A percentile compares a stretch with the other conserved stretches of the same genome.
Conservation (phyloP, 1,284 basidiomycete species). For the Boletellus dicymbophilus region DNA sequence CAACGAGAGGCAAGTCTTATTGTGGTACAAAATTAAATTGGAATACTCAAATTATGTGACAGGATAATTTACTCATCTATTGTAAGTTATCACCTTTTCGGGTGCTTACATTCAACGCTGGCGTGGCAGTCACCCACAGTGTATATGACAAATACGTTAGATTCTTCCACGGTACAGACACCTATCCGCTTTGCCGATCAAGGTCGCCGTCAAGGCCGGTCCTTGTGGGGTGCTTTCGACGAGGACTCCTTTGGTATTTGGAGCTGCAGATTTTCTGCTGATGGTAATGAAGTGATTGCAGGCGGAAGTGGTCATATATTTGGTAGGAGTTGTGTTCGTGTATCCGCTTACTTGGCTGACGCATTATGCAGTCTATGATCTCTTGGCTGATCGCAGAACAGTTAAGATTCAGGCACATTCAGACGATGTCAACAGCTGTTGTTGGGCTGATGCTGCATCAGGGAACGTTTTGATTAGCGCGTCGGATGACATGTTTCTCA, state of each 20-base stretch:
- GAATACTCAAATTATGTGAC: conserved; percentile 14
- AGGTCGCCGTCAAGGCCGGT: conserved; percentile 28
- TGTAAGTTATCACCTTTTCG: conserved; percentile 40
- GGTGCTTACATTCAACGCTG: conserved; percentile 5
- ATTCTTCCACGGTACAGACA: conserved; percentile 68
- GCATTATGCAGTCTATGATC: conserved; percentile 78
- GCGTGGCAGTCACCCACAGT: conserved; percentile 63
- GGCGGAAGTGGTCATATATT: conserved; percentile 78
- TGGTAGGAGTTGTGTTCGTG: conserved; percentile 44
- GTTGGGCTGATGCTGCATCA: conserved; percentile 90
- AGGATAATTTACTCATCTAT: conserved; percentile 95
- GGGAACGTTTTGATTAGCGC: conserved; percentile 95
- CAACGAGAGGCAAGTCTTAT: conserved; percentile 73
- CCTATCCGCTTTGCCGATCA: conserved; percentile 73
- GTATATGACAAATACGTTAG: conserved; percentile 84
- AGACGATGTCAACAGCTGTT: conserved; percentile 95
- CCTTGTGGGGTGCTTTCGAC: conserved; percentile 41
- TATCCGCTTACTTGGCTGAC: background rate
- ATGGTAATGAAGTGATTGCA: conserved; percentile 89
- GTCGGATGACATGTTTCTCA: conserved; percentile 92
- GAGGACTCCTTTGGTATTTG: conserved; percentile 76
- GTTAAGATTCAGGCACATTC: conserved; percentile 85
- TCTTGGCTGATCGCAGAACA: conserved; percentile 76
- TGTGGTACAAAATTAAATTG: conserved; percentile 57
- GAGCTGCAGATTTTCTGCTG: conserved; percentile 94